Percentiles rank a stretch among this genome's conserved stretches.
Conservation (phyloP, 2,329 filamentous ascomycete genomes). For the Penicillium sp. region DNA sequence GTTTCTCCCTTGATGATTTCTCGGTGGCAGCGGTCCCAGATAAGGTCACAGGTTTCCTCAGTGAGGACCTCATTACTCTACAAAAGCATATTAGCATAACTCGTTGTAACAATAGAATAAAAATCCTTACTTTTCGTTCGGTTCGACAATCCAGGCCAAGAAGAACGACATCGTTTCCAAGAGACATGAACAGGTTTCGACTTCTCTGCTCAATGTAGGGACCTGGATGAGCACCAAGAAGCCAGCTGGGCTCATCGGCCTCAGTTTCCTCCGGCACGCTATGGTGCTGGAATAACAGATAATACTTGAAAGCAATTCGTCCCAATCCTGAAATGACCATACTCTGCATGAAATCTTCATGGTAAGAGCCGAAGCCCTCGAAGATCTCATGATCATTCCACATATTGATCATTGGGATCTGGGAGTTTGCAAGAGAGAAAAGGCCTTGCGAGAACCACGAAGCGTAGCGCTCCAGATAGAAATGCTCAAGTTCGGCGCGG, state of each 20-base stretch:
- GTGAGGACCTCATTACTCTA: slow-evolving; percentile 72
- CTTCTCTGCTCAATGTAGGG: slow-evolving; percentile 88
- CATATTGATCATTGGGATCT: slow-evolving; percentile 98
- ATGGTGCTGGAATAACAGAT: slow-evolving; percentile 97
- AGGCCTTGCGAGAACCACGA: slow-evolving; percentile 97
- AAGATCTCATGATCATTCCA: slow-evolving; percentile 95
- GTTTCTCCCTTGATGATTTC: slow-evolving; percentile 82
- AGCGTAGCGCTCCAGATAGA: slow-evolving; percentile 84
- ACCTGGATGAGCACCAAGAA: slow-evolving; percentile 73
- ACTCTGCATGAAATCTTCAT: slow-evolving; percentile 85
- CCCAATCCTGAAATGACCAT: slow-evolving; percentile 88
- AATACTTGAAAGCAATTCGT: slow-evolving; percentile 94
- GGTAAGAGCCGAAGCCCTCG: slow-evolving; percentile 90
- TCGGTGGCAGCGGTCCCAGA: slow-evolving; percentile 80
- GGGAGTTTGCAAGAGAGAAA: slow-evolving; percentile 86
- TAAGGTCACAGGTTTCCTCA: slow-evolving; percentile 76
- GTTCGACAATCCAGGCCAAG: slow-evolving; percentile 89
- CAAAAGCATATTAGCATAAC: slow-evolving; percentile 21
- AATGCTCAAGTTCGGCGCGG: slow-evolving; percentile 82
- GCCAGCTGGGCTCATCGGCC: slow-evolving; percentile 83
- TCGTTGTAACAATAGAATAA: not conserved
- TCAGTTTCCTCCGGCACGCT: slow-evolving; percentile 78
- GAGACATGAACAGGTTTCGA: slow-evolving; percentile 77
- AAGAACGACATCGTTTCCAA: slow-evolving; percentile 77
- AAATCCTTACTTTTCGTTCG: slow-evolving; percentile 64